phyloP scores from a whole-genome alignment of 371 early-diverging fungal species.

The Aphelidium insulamus region DNA sequence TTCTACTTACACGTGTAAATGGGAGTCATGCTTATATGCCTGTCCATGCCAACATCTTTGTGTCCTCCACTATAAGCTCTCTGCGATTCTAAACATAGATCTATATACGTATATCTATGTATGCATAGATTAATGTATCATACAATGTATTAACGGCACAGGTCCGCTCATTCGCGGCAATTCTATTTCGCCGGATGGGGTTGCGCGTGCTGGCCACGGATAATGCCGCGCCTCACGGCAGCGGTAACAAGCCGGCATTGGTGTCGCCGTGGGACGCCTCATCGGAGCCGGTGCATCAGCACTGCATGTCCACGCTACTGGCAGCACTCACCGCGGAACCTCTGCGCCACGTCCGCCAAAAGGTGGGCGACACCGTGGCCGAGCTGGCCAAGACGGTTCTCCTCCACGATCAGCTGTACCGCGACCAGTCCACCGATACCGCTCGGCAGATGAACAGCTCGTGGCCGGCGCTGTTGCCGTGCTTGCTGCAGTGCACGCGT shows the following conservation, averaged over 20 bases:
- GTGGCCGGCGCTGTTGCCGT: conserved; percentile 60
- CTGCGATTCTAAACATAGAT: not conserved
- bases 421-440: not conserved
- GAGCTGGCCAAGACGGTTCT: conserved; percentile 55
- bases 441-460: conserved; percentile 9
- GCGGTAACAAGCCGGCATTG: not conserved
- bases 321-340: conserved; percentile 47
- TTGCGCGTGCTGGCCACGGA: conserved; percentile 7
- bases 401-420: conserved; percentile 28
- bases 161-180: conserved; percentile 67
- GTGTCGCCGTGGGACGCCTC: conserved; percentile 40
- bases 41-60: not conserved
- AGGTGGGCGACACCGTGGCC: conserved; percentile 73
- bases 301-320: conserved; percentile 46
- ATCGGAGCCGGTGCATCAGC: conserved; percentile 29
- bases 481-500: conserved; percentile 53
- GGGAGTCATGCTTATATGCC: not conserved
- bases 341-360: conserved; percentile 48
- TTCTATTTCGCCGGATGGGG: conserved; percentile 61
- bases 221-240: conserved; percentile 17
- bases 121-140: too few species aligned
- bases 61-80: too few species aligned
- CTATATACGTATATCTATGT: not conserved
- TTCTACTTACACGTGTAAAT: conserved; percentile 1
- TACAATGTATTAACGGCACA: too few species aligned